Conservation (phyloP, 768 basidiomycete genomes). For the Trametes villosa region DNA sequence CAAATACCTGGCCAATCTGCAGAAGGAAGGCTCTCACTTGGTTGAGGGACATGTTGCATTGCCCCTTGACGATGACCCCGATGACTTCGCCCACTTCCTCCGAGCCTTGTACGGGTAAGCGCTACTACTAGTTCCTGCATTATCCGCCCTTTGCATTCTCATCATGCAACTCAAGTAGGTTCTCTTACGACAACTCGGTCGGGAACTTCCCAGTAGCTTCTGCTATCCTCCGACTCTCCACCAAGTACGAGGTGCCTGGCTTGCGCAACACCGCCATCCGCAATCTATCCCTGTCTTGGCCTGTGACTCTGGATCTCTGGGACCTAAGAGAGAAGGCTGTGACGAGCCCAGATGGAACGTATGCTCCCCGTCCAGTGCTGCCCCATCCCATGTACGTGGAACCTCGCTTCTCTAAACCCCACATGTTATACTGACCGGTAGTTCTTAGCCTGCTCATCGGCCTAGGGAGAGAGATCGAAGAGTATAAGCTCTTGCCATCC, state of each 20-base stretch:
- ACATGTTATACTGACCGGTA: not conserved
- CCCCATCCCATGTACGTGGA: constrained; percentile 71
- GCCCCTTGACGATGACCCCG: constrained; percentile 55
- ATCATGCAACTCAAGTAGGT: not conserved
- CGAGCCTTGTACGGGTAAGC: constrained; percentile 59
- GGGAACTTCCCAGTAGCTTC: constrained; percentile 56
- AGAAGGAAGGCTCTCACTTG: constrained; percentile 20
- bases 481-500: constrained; percentile 65
- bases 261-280: constrained; percentile 62
- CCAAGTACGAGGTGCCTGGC: constrained; percentile 63
- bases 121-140: no score
- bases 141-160: no score
- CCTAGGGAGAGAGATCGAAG: constrained; percentile 59
- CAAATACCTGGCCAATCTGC: constrained; percentile 39
- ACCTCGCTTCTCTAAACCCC: not conserved
- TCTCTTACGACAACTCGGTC: not conserved
- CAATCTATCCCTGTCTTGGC: constrained; percentile 59
- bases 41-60: constrained; percentile 65
- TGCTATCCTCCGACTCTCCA: constrained; percentile 62
- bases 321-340: constrained; percentile 66
- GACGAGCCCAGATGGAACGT: constrained; percentile 52
- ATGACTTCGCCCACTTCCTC: constrained; percentile 62
- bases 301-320: constrained; percentile 65
- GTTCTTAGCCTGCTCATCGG: constrained; percentile 62
- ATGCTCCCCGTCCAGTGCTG: constrained; percentile 56